These are phyloP conservation scores for Trametes versicolor DNA, from an alignment of 1,284 basidiomycete species.

Conservation along the genomic window DNA sequence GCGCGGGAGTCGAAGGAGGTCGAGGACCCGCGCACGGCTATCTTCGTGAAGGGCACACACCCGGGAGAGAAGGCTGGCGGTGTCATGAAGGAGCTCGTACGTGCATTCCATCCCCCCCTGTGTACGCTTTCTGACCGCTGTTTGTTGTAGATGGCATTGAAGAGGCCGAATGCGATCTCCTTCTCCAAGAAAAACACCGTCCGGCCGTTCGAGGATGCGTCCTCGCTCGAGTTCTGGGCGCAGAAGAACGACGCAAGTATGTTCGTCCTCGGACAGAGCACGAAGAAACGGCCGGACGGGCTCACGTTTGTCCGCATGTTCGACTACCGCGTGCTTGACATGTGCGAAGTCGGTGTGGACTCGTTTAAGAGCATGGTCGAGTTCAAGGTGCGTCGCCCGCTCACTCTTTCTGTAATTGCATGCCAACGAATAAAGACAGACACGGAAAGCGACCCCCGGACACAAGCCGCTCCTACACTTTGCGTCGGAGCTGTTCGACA, in stretches of 20 bases:
- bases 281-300: constrained; percentile 94
- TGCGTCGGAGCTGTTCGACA: constrained; percentile 92
- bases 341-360: constrained; percentile 94
- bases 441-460: constrained; percentile 90
- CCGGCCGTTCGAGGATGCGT: constrained; percentile 89
- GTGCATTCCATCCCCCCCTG: constrained; percentile 43
- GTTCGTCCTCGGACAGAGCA: constrained; percentile 92
- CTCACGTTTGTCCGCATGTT: constrained; percentile 91
- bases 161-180: constrained; percentile 88
- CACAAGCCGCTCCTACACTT: constrained; percentile 96
- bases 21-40: constrained; percentile 85
- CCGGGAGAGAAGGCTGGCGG: constrained; percentile 83
- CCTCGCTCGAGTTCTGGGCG: constrained; percentile 93
- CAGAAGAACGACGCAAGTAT: constrained; percentile 95
- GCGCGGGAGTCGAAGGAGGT: constrained; percentile 90
- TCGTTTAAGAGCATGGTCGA: constrained; percentile 81
- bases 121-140: neutral
- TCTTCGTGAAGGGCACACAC: constrained; percentile 93
- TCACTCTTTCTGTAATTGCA: neutral
- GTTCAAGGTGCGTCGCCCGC: constrained; percentile 74
- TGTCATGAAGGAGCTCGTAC: constrained; percentile 90
- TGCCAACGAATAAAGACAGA: constrained; percentile 52
- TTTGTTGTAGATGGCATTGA: constrained; percentile 81
- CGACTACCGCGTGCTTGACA: constrained; percentile 89
- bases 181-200: constrained; percentile 97